Evolutionary conservation across 768 basidiomycete genomes (phyloP).

Genomic region (Phanerochaete sordida): DNA sequence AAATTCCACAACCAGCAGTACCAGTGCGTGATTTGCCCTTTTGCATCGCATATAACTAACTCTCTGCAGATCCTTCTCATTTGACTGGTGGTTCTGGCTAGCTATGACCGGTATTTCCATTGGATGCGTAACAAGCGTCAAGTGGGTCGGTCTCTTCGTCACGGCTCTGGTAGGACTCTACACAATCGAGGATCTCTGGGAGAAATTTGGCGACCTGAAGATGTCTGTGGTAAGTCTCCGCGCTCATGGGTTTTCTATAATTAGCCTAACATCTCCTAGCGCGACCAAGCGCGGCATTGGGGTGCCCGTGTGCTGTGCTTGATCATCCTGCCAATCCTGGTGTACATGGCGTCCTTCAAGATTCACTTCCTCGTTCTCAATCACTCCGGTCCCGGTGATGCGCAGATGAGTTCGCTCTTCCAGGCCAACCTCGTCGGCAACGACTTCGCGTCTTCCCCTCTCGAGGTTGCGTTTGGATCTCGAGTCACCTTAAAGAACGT

Average conservation of each 20-base stretch:
- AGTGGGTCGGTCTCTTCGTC: slow-evolving; percentile 94
- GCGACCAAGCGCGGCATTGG: slow-evolving; percentile 90
- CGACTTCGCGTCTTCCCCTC: slow-evolving; percentile 87
- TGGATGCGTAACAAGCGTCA: slow-evolving; percentile 94
- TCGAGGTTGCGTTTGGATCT: slow-evolving; percentile 89
- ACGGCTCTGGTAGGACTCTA: slow-evolving; percentile 94
- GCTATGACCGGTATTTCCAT: slow-evolving; percentile 91
- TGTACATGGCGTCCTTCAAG: slow-evolving; percentile 95
- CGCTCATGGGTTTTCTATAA: background rate
- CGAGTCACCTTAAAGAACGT: slow-evolving; percentile 93
- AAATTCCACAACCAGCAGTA: slow-evolving; percentile 98
- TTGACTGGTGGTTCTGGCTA: slow-evolving; percentile 98
- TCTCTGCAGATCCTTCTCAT: slow-evolving; percentile 72
- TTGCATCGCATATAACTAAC: slow-evolving; percentile 5
- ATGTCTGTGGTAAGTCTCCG: slow-evolving; percentile 74
- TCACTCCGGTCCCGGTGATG: slow-evolving; percentile 93
- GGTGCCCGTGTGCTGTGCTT: slow-evolving; percentile 78
- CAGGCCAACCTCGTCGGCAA: slow-evolving; percentile 95
- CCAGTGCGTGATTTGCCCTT: slow-evolving; percentile 50
- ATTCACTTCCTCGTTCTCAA: slow-evolving; percentile 93
- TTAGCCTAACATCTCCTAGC: slow-evolving; percentile 39
- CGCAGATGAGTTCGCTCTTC: slow-evolving; percentile 98
- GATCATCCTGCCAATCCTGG: slow-evolving; percentile 85
- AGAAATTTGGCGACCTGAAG: slow-evolving; percentile 93
- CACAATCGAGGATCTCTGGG: slow-evolving; percentile 97